Evolutionary conservation across 805 yeast species (phyloP), one percentile per base, ranked within the genome.

Genomic region (Jamesozyma rosinii): DNA sequence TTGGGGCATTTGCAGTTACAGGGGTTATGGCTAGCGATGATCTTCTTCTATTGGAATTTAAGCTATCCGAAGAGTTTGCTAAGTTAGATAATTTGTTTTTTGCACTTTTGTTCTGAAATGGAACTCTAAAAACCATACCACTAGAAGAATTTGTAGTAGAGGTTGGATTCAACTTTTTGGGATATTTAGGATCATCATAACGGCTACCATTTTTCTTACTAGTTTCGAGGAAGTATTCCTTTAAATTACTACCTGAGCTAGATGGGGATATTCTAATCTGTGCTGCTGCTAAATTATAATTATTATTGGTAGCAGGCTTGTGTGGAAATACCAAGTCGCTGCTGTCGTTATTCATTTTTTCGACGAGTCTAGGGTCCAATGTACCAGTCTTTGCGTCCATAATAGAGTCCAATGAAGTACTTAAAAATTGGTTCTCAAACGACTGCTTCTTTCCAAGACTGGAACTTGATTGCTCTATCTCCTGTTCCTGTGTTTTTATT

Each of bases 71-170:
- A 27, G 15, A 32, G n/a, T 9, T 19, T 4, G 14, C 10, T 10
- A 24, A 27, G 11, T 19, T 14, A 19, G 30, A 17, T 32, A 8
- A 27, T 4, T 45, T 15, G 9, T 30, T 32, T 18, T 32, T 32
- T 9, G 5, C 15, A 22, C 14, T 30, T 6, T 20, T 37, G 9
- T 80, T 84, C 55, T 80, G 86, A 55, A 82, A 83, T 0, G 90
- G 90, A 10, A 77, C 66, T 56, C 92, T 70, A 57, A 83, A 83
- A 27, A 63, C 53, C 64, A 61, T 59, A 14, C 66, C 66, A 26
- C 54, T 53, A 9, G 55, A 50, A 1, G 62, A 57, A 35, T 60
- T 57, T 3, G 64, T 58, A 4, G 45, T 41, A 6, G 40, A 27
- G 11, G 30, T 13, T 3, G 4, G 32, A 14, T 18, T 20, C 10